Evolutionary conservation across 1,284 basidiomycete genomes (phyloP).

Genomic region (Paramarasmius palmivorus): DNA sequence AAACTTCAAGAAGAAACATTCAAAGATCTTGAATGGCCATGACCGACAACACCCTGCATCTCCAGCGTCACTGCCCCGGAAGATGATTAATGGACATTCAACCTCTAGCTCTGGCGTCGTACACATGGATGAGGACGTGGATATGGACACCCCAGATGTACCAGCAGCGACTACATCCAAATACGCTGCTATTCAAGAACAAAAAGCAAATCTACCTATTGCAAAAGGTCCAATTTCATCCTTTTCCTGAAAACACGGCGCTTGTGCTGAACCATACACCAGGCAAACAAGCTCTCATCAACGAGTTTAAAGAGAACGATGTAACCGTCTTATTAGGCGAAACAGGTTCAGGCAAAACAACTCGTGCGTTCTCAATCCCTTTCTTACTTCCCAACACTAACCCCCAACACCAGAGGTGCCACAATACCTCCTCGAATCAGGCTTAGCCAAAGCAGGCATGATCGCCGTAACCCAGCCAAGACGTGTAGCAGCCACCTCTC

Average conservation of each 20-base stretch:
- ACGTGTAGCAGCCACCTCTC: slow-evolving; percentile 90
- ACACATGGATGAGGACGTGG: neutral
- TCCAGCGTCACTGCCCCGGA: slow-evolving; percentile 16
- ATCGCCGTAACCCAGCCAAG: slow-evolving; percentile 94
- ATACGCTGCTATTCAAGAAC: slow-evolving; percentile 47
- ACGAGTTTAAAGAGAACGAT: slow-evolving; percentile 77
- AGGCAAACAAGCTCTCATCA: slow-evolving; percentile 78
- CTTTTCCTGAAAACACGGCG: neutral
- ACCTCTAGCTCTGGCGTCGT: slow-evolving; percentile 11
- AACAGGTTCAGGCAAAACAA: slow-evolving; percentile 98
- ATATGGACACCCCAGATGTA: neutral
- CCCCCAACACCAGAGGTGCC: slow-evolving; percentile 68
- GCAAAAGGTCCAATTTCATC: slow-evolving; percentile 57
- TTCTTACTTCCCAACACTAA: neutral
- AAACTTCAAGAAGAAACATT: slow-evolving; percentile 27
- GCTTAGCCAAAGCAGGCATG: slow-evolving; percentile 60
- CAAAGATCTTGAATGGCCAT: too few species aligned
- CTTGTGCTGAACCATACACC: slow-evolving; percentile 11
- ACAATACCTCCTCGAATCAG: slow-evolving; percentile 83
- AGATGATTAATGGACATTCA: slow-evolving; percentile 14
- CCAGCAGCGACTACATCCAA: slow-evolving; percentile 9
- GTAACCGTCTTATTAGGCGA: slow-evolving; percentile 93
- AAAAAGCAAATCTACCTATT: slow-evolving; percentile 75
- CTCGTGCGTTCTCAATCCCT: slow-evolving; percentile 59
- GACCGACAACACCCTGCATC: too few species aligned